These are phyloP conservation scores for Pseudogymnoascus sp. DNA, from an alignment of 2,329 filamentous ascomycete species.

Conservation along the genomic window DNA sequence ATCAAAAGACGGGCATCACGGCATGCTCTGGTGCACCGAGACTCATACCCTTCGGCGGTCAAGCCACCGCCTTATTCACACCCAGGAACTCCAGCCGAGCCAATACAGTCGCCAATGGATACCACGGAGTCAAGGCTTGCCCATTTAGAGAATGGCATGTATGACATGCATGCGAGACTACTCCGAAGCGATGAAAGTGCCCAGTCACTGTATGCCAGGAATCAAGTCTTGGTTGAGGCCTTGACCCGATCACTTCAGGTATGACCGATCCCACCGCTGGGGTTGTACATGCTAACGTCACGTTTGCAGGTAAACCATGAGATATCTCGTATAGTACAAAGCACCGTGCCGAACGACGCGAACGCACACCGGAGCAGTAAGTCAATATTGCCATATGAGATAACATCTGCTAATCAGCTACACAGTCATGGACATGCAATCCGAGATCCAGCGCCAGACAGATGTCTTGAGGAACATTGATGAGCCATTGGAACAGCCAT, in stretches of 20 bases:
- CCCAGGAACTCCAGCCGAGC: constrained; percentile 76
- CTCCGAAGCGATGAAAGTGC: constrained; percentile 78
- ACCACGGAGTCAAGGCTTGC: constrained; percentile 67
- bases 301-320: constrained; percentile 70
- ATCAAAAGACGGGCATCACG: constrained; percentile 93
- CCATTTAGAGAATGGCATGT: constrained; percentile 72
- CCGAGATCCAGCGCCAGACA: constrained; percentile 53
- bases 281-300: constrained; percentile 20
- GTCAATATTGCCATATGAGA: constrained; percentile 28
- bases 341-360: constrained; percentile 67
- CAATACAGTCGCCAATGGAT: constrained; percentile 64
- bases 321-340: constrained; percentile 66
- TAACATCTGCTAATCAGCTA: constrained; percentile 22
- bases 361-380: constrained; percentile 76
- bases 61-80: constrained; percentile 67
- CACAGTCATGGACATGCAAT: constrained; percentile 50
- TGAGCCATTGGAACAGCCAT: constrained; percentile 60
- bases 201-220: constrained; percentile 70
- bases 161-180: constrained; percentile 69
- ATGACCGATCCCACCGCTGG: constrained; percentile 22
- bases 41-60: constrained; percentile 72
- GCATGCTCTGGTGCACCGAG: constrained; percentile 86
- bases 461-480: constrained; percentile 51
- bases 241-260: constrained; percentile 66
- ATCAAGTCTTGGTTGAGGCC: constrained; percentile 74